phyloP scores from a whole-genome alignment of 768 basidiomycete genomes.

The Russula ochroleuca region DNA sequence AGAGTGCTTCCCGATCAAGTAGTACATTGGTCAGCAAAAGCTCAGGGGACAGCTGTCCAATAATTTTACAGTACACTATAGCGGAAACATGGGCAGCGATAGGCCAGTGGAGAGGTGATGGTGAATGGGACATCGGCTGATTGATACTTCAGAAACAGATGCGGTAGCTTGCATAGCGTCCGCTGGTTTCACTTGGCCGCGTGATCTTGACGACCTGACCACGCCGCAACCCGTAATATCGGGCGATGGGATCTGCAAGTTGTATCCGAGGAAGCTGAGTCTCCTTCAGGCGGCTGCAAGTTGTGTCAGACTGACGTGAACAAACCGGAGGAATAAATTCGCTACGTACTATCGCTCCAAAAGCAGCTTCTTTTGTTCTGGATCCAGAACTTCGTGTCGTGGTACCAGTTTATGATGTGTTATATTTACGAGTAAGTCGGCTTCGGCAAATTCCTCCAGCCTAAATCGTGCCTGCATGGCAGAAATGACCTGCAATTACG shows the following conservation, averaged over 20 bases:
- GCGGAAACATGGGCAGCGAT: neutral
- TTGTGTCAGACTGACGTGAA: constrained; percentile 15
- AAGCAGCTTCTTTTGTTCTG: constrained; percentile 81
- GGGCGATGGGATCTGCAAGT: constrained; percentile 93
- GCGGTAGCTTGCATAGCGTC: constrained; percentile 88
- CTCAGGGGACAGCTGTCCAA: constrained; percentile 4
- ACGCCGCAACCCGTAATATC: constrained; percentile 92
- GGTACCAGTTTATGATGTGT: constrained; percentile 95
- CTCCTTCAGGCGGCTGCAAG: constrained; percentile 85
- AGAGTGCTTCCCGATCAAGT: neutral
- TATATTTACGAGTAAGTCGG: constrained; percentile 95
- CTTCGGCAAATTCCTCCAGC: constrained; percentile 94
- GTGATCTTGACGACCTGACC: constrained; percentile 99
- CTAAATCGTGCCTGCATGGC: constrained; percentile 84
- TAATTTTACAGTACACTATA: constrained; percentile 6
- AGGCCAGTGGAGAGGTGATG: constrained; percentile 1
- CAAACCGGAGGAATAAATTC: constrained; percentile 15
- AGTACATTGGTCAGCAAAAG: neutral
- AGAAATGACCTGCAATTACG: constrained; percentile 67
- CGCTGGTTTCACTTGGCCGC: constrained; percentile 93
- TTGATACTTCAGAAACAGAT: constrained; percentile 64
- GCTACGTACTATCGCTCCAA: constrained; percentile 86
- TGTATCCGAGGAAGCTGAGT: constrained; percentile 98
- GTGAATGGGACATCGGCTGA: neutral
- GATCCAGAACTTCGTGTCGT: constrained; percentile 78